phyloP scores from a whole-genome alignment of 23 red algal genomes.

The Chondrus crispus region DNA sequence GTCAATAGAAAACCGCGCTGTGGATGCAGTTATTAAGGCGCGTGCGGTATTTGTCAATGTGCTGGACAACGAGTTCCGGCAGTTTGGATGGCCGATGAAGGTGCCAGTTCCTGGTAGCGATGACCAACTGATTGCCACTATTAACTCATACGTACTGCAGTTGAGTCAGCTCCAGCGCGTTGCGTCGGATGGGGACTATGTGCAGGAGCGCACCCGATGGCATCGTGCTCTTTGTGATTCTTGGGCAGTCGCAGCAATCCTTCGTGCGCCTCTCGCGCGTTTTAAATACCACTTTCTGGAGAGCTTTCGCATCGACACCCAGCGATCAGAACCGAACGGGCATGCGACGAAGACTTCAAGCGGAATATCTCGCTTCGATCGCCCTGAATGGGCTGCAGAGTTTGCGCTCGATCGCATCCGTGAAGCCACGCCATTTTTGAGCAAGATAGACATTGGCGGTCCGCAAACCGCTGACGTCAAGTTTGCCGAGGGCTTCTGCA shows the following conservation, averaged over 20 bases:
- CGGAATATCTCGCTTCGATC: conserved; percentile 51
- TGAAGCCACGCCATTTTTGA: conserved; percentile 62
- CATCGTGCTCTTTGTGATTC: conserved; percentile 45
- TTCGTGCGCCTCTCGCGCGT: conserved; percentile 60
- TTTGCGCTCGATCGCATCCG: conserved; percentile 62
- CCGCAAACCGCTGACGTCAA: conserved; percentile 52
- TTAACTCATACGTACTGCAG: conserved; percentile 54
- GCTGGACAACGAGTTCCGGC: conserved; percentile 66
- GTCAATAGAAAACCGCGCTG: conserved; percentile 54
- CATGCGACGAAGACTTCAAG: not conserved
- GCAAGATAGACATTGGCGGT: conserved; percentile 30
- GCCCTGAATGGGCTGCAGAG: conserved; percentile 74
- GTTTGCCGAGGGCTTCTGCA: conserved; percentile 67
- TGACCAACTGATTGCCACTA: conserved; percentile 15
- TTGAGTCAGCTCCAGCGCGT: conserved; percentile 54
- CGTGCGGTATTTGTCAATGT: conserved; percentile 71
- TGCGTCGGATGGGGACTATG: conserved; percentile 20
- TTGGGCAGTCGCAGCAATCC: conserved; percentile 66
- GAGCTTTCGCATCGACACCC: conserved; percentile 4
- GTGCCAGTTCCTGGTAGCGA: conserved; percentile 21
- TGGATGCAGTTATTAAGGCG: conserved; percentile 70
- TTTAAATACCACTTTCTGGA: conserved; percentile 79
- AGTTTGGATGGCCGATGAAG: conserved; percentile 73
- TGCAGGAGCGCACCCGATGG: conserved; percentile 45
- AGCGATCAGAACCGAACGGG: not conserved